Conservation (phyloP, 2,329 filamentous ascomycete genomes). For the Rhytidhysteron rufulum region DNA sequence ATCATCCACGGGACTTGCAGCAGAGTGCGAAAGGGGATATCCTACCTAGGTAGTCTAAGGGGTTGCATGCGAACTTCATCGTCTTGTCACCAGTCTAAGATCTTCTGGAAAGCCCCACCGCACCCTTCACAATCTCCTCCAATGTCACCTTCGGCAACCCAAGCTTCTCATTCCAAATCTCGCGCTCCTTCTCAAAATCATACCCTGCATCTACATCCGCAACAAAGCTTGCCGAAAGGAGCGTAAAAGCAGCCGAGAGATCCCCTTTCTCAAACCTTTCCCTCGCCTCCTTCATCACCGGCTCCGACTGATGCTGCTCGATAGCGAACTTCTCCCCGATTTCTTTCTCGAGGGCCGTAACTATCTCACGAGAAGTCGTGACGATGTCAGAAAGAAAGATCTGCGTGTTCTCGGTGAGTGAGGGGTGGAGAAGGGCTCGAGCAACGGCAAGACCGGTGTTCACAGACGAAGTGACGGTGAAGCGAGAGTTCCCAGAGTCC, state of each 20-base stretch:
- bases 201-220: constrained; percentile 19
- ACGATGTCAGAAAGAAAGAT: constrained; percentile 20
- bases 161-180: constrained; percentile 19
- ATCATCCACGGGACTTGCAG: too few relatives aligned
- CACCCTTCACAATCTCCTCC: constrained; percentile 16
- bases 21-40: too few relatives aligned
- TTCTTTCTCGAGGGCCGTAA: constrained; percentile 13
- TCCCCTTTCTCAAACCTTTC: constrained; percentile 16
- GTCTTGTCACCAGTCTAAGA: too few relatives aligned
- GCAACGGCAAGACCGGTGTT: constrained; percentile 19
- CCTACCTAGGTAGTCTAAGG: too few relatives aligned
- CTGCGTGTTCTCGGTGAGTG: constrained; percentile 15
- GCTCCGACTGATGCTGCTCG: constrained; percentile 7
- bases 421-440: constrained; percentile 6
- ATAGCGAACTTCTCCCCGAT: constrained; percentile 12
- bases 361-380: constrained; percentile 10
- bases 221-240: constrained; percentile 16
- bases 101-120: too few relatives aligned
- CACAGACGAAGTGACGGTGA: constrained; percentile 14
- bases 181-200: constrained; percentile 17
- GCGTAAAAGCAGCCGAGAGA: constrained; percentile 11
- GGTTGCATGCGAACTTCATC: too few relatives aligned
- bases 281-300: constrained; percentile 8
- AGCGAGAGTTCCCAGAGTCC: constrained; percentile 15
- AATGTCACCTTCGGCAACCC: constrained; percentile 15